Evolutionary conservation across 768 basidiomycete species (phyloP).

Genomic region (Rubroboletus satanas): DNA sequence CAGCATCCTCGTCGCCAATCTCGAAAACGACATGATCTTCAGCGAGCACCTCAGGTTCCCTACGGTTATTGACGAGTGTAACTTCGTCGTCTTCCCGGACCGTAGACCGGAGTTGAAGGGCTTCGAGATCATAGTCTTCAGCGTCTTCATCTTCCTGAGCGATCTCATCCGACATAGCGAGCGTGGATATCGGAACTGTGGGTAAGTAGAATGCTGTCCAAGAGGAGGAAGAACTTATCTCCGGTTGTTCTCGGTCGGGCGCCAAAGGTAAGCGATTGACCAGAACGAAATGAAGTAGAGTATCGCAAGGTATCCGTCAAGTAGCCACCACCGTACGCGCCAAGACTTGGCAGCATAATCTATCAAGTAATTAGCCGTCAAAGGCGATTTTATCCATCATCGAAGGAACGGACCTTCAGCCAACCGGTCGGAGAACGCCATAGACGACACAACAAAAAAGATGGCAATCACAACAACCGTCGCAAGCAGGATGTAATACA

Average conservation of each 20-base stretch:
- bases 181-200: constrained; percentile 46
- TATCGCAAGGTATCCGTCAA: constrained; percentile 91
- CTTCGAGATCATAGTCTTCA: constrained; percentile 86
- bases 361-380: constrained; percentile 27
- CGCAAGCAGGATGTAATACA: constrained; percentile 81
- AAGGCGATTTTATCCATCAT: neutral
- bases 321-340: constrained; percentile 90
- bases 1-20: constrained; percentile 80
- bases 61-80: constrained; percentile 63
- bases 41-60: constrained; percentile 45
- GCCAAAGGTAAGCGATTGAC: constrained; percentile 86
- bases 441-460: constrained; percentile 90
- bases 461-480: constrained; percentile 77
- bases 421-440: constrained; percentile 87
- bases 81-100: constrained; percentile 59
- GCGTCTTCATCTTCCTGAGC: constrained; percentile 94
- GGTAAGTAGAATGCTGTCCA: constrained; percentile 15
- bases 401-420: constrained; percentile 65
- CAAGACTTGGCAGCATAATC: constrained; percentile 92
- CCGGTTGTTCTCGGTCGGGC: constrained; percentile 85
- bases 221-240: constrained; percentile 50
- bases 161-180: constrained; percentile 95
- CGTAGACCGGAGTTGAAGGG: constrained; percentile 55
- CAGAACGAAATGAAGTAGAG: constrained; percentile 82
- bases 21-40: constrained; percentile 84